These are phyloP conservation scores for Candida ulmi DNA, from an alignment of 805 yeast species.

Conservation along the genomic window DNA sequence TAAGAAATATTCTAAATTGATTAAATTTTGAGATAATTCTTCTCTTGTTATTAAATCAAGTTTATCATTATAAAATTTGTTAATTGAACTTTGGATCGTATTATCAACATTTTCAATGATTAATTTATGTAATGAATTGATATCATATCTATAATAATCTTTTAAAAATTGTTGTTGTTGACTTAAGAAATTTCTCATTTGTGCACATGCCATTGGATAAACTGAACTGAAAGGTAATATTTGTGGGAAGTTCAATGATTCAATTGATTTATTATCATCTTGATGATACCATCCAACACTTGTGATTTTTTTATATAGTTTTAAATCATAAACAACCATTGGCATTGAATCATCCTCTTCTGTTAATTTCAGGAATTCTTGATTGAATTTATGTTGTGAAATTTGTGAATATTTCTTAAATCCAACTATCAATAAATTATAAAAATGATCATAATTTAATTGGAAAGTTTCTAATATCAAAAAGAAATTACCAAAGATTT, in stretches of 20 bases:
- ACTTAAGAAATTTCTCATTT: constrained; percentile 58
- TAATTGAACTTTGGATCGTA: constrained; percentile 62
- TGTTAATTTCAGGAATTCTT: constrained; percentile 56
- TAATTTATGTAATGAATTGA: constrained; percentile 54
- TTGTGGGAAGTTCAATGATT: constrained; percentile 39
- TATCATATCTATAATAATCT: constrained; percentile 58
- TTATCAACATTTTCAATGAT: constrained; percentile 59
- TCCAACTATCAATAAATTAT: constrained; percentile 52
- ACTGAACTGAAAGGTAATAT: constrained; percentile 84
- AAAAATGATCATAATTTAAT: constrained; percentile 53
- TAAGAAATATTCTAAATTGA: constrained; percentile 82
- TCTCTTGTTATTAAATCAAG: constrained; percentile 76
- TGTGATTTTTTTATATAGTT: constrained; percentile 58
- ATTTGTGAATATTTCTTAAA: constrained; percentile 58
- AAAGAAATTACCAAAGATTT: constrained; percentile 57
- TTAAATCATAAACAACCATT: constrained; percentile 54
- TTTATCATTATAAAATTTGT: constrained; percentile 54
- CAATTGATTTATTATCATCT: constrained; percentile 40
- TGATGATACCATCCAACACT: constrained; percentile 69
- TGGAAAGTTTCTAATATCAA: constrained; percentile 74
- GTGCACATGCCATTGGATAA: constrained; percentile 81
- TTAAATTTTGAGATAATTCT: constrained; percentile 81
- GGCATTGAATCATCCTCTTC: constrained; percentile 89
- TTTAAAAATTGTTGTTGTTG: constrained; percentile 61
- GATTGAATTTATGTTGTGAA: constrained; percentile 48